Percentiles rank a stretch among this genome's conserved stretches.
These are phyloP conservation scores for Zygosaccharomyces sapae DNA, from an alignment of 1,139 yeast species.

Conservation along the genomic window DNA sequence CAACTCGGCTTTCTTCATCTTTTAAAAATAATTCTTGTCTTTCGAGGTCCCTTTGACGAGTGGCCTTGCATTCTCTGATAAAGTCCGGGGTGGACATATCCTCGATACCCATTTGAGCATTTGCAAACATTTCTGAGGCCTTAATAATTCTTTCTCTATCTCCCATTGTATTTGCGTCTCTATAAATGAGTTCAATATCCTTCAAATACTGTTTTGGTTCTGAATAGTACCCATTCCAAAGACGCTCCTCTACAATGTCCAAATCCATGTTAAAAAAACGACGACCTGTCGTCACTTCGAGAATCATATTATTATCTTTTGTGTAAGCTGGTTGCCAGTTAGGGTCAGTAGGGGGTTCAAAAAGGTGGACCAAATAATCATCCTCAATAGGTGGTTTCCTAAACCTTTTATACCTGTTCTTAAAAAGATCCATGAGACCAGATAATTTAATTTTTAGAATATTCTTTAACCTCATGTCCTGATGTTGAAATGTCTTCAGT, in stretches of 20 bases:
- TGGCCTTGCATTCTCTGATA: slow-evolving; percentile 67
- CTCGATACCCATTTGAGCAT: slow-evolving; percentile 92
- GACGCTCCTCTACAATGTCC: slow-evolving; percentile 86
- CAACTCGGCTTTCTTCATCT: slow-evolving; percentile 37
- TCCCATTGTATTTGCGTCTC: slow-evolving; percentile 67
- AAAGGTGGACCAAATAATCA: slow-evolving; percentile 62
- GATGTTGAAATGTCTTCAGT: slow-evolving; percentile 53
- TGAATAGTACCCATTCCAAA: slow-evolving; percentile 94
- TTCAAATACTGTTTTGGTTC: slow-evolving; percentile 86
- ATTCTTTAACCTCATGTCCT: slow-evolving; percentile 79
- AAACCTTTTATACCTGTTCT: slow-evolving; percentile 80
- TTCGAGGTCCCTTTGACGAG: slow-evolving; percentile 62
- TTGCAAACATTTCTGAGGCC: slow-evolving; percentile 94
- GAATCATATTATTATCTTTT: slow-evolving; percentile 70
- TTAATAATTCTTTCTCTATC: slow-evolving; percentile 83
- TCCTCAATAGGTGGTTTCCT: slow-evolving; percentile 89
- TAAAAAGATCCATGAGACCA: slow-evolving; percentile 84
- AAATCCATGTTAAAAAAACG: slow-evolving; percentile 82
- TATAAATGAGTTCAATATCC: slow-evolving; percentile 79
- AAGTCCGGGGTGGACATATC: slow-evolving; percentile 77
- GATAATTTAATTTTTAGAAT: slow-evolving; percentile 79
- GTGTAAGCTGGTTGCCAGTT: slow-evolving; percentile 47
- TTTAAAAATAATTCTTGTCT: slow-evolving; percentile 45
- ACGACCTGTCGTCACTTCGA: slow-evolving; percentile 70
- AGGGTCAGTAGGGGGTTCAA: slow-evolving; percentile 49